Percentiles rank a stretch among this genome's conserved stretches.
Conservation (phyloP, 1,284 basidiomycete genomes). For the Sporisorium exsertum region DNA sequence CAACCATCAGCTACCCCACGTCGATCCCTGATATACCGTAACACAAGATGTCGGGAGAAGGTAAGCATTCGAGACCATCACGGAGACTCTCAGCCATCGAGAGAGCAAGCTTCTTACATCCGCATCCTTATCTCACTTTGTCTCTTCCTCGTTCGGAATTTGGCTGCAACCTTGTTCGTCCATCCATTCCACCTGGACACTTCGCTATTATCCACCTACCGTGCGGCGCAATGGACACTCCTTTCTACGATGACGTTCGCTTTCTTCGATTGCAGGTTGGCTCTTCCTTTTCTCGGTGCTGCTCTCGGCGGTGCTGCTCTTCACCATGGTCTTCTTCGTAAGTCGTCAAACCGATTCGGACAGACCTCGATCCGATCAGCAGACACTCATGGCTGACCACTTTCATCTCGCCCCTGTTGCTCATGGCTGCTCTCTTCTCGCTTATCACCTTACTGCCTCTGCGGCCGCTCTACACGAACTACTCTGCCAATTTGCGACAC, state of each 20-base stretch:
- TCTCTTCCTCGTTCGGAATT: too few relatives aligned
- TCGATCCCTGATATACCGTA: neutral
- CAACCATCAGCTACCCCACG: conserved; percentile 5
- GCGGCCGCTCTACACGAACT: neutral
- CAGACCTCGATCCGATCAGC: neutral
- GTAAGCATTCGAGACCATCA: conserved; percentile 15
- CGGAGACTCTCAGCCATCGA: neutral
- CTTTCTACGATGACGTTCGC: neutral
- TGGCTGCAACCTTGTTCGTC: neutral
- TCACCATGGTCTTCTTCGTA: conserved; percentile 69
- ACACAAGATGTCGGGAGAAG: conserved; percentile 55
- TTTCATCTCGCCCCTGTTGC: neutral
- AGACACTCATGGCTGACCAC: conserved; percentile 4
- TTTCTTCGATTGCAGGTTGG: conserved; percentile 52
- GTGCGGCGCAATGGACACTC: neutral
- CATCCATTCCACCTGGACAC: neutral
- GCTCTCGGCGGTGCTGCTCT: conserved; percentile 66
- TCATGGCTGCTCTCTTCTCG: neutral
- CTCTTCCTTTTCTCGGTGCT: conserved; percentile 67
- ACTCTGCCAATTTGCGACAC: neutral
- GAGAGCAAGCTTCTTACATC: neutral
- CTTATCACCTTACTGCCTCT: neutral
- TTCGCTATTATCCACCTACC: neutral
- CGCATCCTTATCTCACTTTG: neutral
- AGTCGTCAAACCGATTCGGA: conserved; percentile 14